Base-by-base conservation (phyloP, 352 stramenopile species). In the Albugo candida region DNA sequence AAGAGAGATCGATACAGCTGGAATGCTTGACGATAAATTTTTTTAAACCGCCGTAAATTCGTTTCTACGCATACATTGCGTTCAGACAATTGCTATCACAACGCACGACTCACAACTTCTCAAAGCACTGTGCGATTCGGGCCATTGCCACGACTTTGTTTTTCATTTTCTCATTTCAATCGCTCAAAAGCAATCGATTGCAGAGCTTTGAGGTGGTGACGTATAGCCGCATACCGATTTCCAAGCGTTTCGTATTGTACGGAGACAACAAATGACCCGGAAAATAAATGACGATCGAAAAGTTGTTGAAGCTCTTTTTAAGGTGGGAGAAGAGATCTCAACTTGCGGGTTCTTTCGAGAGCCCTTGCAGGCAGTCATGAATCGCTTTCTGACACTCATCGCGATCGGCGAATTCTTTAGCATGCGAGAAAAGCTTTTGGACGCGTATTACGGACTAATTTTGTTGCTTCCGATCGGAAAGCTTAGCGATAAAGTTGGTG, bases 71-170 rank as follows among this genome's bases (percentile, higher is more conserved):
- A 31, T 8, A 31, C 3, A 31, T 10, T 31, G 8, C 24, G 24
- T 31, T 31, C 24, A 31, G 24, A 31, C 8, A 10, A 8, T n/a
- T 10, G 24, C 8, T 10, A 31, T 31, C 3, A 1, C 37, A 11
- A 13, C 5, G 13, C 14, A 16, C n/a, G 10, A 62, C 48, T 48
- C 55, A 74, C 64, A 58, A 42, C 54, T 88, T 66, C 42, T 85
- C 65, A 50, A 81, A 85, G 42, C 65, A 82, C 59, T 85, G 70
- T 0, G 75, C 75, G 47, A 88, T 74, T 17, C 75, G 68, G 48
- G 85, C 75, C 13, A 85, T 59, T 36, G 73, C 78, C 45, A 88
- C 70, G n/a, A 88, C 41, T 21, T 61, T 69, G 12, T 62, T 64
- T 40, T 65, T 48, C 16, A 68, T 58, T 10, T 65, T 54, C 44